Conservation (phyloP, 345 rosid species). For the Citrus glauca region DNA sequence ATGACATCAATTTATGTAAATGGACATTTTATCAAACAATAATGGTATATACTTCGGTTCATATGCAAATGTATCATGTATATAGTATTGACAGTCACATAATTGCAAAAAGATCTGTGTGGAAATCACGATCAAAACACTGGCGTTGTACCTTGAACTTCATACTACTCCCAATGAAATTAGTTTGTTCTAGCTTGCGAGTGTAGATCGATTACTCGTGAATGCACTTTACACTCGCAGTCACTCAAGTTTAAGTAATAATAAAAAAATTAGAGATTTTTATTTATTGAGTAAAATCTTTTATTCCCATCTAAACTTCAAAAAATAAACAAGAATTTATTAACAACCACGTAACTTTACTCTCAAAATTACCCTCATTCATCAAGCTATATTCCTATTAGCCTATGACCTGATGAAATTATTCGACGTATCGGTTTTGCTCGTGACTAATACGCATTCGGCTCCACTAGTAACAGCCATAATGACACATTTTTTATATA, state of each 20-base stretch:
- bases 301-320: too few species aligned
- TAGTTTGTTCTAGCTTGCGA: background rate
- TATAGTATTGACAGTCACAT: too few species aligned
- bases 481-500: conserved; percentile 7
- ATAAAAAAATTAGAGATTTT: too few species aligned
- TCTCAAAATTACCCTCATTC: background rate
- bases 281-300: too few species aligned
- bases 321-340: background rate
- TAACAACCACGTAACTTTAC: background rate
- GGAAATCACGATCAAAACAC: background rate
- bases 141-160: background rate
- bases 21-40: background rate
- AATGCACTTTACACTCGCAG: too few species aligned
- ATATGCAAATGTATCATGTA: too few species aligned
- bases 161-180: background rate
- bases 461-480: conserved; percentile 27
- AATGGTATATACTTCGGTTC: too few species aligned
- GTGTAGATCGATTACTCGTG: too few species aligned
- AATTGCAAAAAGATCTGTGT: background rate
- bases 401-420: background rate
- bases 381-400: conserved; percentile 3
- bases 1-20: background rate
- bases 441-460: conserved; percentile 44
- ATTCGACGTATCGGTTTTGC: conserved; percentile 19
- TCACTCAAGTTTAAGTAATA: too few species aligned